Percentiles rank a stretch among this genome's conserved stretches.
These are phyloP conservation scores for Eimeria praecox DNA, from an alignment of 169 alveolate genomes.

Conservation along the genomic window DNA sequence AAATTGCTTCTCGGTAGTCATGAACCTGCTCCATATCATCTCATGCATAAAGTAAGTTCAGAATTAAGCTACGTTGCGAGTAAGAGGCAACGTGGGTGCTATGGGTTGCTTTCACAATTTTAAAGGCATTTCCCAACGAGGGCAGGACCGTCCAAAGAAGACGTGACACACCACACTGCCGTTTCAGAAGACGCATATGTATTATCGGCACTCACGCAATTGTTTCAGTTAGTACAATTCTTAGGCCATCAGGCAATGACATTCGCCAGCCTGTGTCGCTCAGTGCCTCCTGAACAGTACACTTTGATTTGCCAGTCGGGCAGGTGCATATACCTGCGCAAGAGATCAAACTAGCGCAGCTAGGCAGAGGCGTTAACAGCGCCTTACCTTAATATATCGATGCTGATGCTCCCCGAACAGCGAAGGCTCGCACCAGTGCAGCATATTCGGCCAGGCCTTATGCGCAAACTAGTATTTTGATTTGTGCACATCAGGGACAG, in stretches of 20 bases:
- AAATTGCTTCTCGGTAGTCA: neutral
- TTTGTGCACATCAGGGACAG: neutral
- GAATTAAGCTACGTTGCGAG: neutral
- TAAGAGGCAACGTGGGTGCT: neutral
- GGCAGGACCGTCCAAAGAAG: neutral
- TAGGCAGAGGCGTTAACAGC: neutral
- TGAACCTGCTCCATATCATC: slow-evolving; percentile 50
- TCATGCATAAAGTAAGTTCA: neutral
- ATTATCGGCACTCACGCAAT: slow-evolving; percentile 6
- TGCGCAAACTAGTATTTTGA: neutral
- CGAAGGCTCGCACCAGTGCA: neutral
- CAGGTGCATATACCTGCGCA: slow-evolving; percentile 52
- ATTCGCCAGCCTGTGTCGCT: neutral
- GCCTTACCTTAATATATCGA: neutral
- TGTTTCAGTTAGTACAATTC: neutral
- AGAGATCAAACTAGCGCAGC: neutral
- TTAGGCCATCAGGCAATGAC: slow-evolving; percentile 18
- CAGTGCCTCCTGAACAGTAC: slow-evolving; percentile 12
- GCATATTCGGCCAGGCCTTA: neutral
- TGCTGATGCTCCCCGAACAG: neutral
- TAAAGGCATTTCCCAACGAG: neutral
- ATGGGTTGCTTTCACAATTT: neutral
- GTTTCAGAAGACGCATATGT: neutral
- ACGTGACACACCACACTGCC: neutral
- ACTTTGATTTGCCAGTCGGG: slow-evolving; percentile 1